Base-by-base conservation (phyloP, 2,329 filamentous ascomycete species). In the Diplodia intermedia region DNA sequence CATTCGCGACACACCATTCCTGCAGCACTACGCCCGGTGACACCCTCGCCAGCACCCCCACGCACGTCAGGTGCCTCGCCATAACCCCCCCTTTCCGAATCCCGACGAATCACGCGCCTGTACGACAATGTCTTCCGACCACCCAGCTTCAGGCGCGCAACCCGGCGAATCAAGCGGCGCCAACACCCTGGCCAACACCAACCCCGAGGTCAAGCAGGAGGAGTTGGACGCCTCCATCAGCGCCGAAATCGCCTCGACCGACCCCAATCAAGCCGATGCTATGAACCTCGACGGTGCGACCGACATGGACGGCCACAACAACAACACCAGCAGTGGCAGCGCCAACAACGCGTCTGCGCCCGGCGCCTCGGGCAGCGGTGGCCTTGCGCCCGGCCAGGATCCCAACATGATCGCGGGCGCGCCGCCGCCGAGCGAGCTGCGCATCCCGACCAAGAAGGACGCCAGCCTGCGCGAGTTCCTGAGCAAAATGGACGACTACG, bases 401-500 rank as follows among this genome's bases (percentile, higher is more conserved):
- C 78, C 66, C 38, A 76, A 26, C 69, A 75, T 14, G 60, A 50
- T 71, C 70, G 75, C 86, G 60, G 82, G 82, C 50, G 78, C 85
- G 11, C 78, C 81, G 6, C 66, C 66, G n/a, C 38, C 66, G 23
- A 79, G 84, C 52, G 90, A 91, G 69, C 80, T 89, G 50, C 88
- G 87, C 75, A 83, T 92, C 71, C 89, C 91, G 1, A 90, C 90
- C 65, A 92, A 93, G 78, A 98, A 98, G 81, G 95, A 99, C 81
- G 90, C 91, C 23, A 97, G 91, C 49, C 82, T 99, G 72, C 91
- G 94, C 76, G 94, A 98, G 80, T 97, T 99, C 77, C 81, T 99
- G 20, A 87, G 87, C 71, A 97, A 97, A 85, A 98, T 99, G 90
- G 95, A 99, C 77, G 95, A 99, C 75, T 98, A 95, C 81, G 93